Base-by-base conservation (phyloP, 2,329 filamentous ascomycete genomes). In the Ascochyta koolunga region DNA sequence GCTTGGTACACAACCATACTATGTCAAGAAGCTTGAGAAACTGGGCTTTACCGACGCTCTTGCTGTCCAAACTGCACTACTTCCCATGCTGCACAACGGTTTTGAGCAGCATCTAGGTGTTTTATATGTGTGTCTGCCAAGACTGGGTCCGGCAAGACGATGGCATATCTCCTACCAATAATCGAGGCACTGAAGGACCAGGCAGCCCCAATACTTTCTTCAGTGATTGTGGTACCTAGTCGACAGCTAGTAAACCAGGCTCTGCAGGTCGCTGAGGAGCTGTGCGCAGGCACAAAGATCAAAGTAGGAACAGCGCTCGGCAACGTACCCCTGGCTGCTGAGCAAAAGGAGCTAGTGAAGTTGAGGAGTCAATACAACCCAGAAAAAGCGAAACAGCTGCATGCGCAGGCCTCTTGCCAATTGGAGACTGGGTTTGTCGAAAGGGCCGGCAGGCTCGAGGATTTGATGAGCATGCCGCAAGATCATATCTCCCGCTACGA, bases 61-160 rank as follows among this genome's bases (percentile, higher is more conserved):
- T 68, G 89, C 91, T 0, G 86, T 96, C 1, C 91, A 96, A 74
- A 86, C 90, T 5, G 86, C 87, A 1, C 83, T 95, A 0, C 82
- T 99, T 22, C 93, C 93, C 0, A 80, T 96, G 35, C 82, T 99
- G 5, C 79, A 96, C 4, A 87, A 85, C 19, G 84, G 83, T 0
- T 81, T 83, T 36, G 79, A 83, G 50, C 78, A 83, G 31, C 82
- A 86, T 31, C 77, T 83, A 1, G 89, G 91, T 5, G 95, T 99
- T 72, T 99, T 72, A 76, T 99, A 4, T 88, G 96, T 38, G 88
- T 99, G 2, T 95, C 92, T 7, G 95, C 96, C 0, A 90, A 93
- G 1, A 99, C 95, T 0, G 95, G 95, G 8, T 98, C 95, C 0
- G 95, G 95, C 51, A 99, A 99, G 72, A 99, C 95, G 0, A 76